Evolutionary conservation across 2,329 filamentous ascomycete genomes (phyloP).

Genomic region (Ophiostoma quercus): DNA sequence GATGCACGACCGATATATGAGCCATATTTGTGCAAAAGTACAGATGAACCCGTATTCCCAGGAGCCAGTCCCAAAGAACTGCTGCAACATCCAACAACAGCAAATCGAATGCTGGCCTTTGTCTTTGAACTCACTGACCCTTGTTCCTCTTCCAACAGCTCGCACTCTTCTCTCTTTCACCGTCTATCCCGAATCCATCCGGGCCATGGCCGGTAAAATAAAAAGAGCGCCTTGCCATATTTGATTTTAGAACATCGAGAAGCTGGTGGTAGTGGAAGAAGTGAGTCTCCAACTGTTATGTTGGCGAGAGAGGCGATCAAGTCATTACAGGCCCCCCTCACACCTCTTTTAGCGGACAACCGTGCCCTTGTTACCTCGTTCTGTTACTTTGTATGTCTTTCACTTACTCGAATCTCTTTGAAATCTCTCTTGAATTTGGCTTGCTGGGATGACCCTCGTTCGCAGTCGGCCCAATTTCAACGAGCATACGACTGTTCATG

Average conservation of each 20-base stretch:
- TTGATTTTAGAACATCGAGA: no score
- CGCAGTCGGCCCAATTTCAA: not conserved
- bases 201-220: constrained; percentile 19
- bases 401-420: no score
- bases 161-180: not conserved
- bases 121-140: not conserved
- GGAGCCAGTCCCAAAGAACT: not conserved
- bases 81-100: not conserved
- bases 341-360: constrained; percentile 7
- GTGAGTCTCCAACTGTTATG: not conserved
- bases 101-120: not conserved
- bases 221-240: constrained; percentile 15
- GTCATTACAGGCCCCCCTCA: not conserved
- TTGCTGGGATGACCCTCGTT: not conserved
- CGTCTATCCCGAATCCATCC: constrained; percentile 20
- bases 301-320: not conserved
- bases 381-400: not conserved
- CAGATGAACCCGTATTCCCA: not conserved
- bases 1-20: not conserved
- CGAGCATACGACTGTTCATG: constrained; percentile 4
- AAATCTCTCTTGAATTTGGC: no score
- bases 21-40: not conserved
- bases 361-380: not conserved
- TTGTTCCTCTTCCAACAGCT: no score
- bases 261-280: no score